Evolutionary conservation across 495 filamentous ascomycete species (phyloP).

Genomic region (Penicillium manginii): DNA sequence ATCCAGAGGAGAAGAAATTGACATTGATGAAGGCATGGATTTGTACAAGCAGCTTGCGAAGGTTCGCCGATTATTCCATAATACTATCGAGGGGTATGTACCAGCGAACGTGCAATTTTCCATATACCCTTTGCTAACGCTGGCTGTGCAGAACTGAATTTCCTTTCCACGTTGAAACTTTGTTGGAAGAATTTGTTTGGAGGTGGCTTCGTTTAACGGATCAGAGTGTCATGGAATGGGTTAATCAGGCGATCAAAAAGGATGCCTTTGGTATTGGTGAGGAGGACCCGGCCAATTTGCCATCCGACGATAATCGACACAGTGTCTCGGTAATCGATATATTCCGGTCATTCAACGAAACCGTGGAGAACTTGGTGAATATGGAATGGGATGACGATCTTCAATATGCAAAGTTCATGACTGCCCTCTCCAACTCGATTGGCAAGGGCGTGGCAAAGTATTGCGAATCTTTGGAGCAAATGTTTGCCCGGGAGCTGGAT

Average conservation of each 20-base stretch:
- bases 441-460: slow-evolving; percentile 83
- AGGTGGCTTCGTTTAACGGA: slow-evolving; percentile 87
- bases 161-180: slow-evolving; percentile 80
- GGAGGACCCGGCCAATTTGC: slow-evolving; percentile 59
- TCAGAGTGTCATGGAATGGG: slow-evolving; percentile 76
- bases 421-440: slow-evolving; percentile 85
- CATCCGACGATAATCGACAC: slow-evolving; percentile 83
- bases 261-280: slow-evolving; percentile 77
- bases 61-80: slow-evolving; percentile 76
- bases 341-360: slow-evolving; percentile 90
- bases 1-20: slow-evolving; percentile 71
- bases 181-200: slow-evolving; percentile 92
- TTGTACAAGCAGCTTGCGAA: slow-evolving; percentile 86
- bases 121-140: neutral
- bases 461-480: slow-evolving; percentile 87
- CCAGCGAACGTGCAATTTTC: neutral
- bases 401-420: slow-evolving; percentile 97
- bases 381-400: slow-evolving; percentile 92
- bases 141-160: slow-evolving; percentile 56
- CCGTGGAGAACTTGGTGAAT: slow-evolving; percentile 79
- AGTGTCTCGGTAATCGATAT: slow-evolving; percentile 93
- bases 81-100: slow-evolving; percentile 66
- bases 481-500: slow-evolving; percentile 92
- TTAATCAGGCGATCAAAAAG: slow-evolving; percentile 86
- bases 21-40: slow-evolving; percentile 89